Percentiles rank a stretch among this genome's conserved stretches.
These are phyloP conservation scores for Pyrenophora seminiperda DNA, from an alignment of 2,329 filamentous ascomycete genomes.

Conservation along the genomic window DNA sequence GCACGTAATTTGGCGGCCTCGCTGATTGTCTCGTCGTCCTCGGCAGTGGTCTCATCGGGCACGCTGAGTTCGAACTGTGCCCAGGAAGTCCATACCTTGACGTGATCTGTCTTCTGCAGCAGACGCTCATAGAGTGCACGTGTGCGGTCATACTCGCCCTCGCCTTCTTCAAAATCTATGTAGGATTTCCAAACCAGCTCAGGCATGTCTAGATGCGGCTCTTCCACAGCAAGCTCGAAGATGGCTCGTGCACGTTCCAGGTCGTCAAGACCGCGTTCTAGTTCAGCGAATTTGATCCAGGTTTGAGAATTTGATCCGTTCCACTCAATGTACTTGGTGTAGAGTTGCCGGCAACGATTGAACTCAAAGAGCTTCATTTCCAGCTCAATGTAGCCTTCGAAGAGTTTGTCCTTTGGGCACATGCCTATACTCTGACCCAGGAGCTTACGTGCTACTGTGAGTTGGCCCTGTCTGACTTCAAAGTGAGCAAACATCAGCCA, in stretches of 20 bases:
- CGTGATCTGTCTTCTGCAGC: slow-evolving; percentile 92
- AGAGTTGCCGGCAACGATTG: slow-evolving; percentile 83
- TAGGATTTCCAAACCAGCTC: slow-evolving; percentile 97
- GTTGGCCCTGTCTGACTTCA: slow-evolving; percentile 83
- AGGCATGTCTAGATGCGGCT: slow-evolving; percentile 90
- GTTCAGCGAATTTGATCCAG: slow-evolving; percentile 95
- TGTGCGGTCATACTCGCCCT: slow-evolving; percentile 85
- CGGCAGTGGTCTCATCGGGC: slow-evolving; percentile 70
- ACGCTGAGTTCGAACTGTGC: slow-evolving; percentile 98
- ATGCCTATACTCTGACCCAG: slow-evolving; percentile 88
- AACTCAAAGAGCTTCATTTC: slow-evolving; percentile 96
- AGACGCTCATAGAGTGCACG: slow-evolving; percentile 86
- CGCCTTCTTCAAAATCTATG: slow-evolving; percentile 97
- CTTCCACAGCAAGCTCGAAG: slow-evolving; percentile 85
- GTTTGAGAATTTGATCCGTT: slow-evolving; percentile 88
- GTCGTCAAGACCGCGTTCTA: slow-evolving; percentile 91
- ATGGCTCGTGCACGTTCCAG: slow-evolving; percentile 85
- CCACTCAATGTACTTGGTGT: slow-evolving; percentile 92
- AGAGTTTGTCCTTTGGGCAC: slow-evolving; percentile 95
- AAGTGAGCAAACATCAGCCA: slow-evolving; percentile 95
- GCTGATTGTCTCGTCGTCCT: slow-evolving; percentile 64
- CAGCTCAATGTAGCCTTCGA: slow-evolving; percentile 89
- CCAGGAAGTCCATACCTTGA: slow-evolving; percentile 99
- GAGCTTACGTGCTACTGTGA: slow-evolving; percentile 82
- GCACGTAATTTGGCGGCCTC: slow-evolving; percentile 84